Conservation (phyloP, 2,329 filamentous ascomycete genomes). For the Fusarium circinatum region DNA sequence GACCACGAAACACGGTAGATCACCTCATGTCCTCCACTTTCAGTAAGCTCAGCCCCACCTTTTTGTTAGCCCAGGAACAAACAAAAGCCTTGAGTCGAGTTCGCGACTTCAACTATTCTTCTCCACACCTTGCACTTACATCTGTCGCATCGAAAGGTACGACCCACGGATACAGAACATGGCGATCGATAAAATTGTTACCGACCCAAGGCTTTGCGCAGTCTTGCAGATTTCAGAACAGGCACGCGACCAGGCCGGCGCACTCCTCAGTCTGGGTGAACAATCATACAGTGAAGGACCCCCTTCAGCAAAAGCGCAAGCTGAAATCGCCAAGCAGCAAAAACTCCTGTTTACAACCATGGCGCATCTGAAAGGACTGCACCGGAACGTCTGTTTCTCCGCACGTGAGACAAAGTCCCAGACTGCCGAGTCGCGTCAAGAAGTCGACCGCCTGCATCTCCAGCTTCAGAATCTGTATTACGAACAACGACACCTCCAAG, state of each 20-base stretch:
- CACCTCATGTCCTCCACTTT: neutral
- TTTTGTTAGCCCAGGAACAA: constrained; percentile 20
- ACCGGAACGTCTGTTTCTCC: constrained; percentile 82
- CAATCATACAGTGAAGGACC: constrained; percentile 55
- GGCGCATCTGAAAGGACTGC: constrained; percentile 81
- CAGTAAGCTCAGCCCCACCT: neutral
- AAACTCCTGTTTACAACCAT: constrained; percentile 83
- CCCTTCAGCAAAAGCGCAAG: constrained; percentile 59
- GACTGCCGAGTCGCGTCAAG: constrained; percentile 87
- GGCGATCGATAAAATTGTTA: constrained; percentile 54
- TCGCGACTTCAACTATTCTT: neutral
- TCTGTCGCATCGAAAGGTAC: neutral
- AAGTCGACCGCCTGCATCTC: constrained; percentile 90
- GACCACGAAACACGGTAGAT: neutral
- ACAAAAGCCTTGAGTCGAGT: constrained; percentile 5
- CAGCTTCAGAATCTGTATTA: constrained; percentile 97
- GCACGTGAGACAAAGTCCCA: constrained; percentile 86
- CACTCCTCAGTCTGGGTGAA: constrained; percentile 66
- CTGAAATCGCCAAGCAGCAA: constrained; percentile 77
- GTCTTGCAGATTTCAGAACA: constrained; percentile 79
- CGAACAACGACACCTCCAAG: constrained; percentile 89
- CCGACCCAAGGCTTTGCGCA: constrained; percentile 65
- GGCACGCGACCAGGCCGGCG: constrained; percentile 76
- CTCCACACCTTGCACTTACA: neutral
- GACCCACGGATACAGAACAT: constrained; percentile 37